Base-by-base conservation (phyloP, 148 eudicot genomes). In the Linanthus parryae region DNA sequence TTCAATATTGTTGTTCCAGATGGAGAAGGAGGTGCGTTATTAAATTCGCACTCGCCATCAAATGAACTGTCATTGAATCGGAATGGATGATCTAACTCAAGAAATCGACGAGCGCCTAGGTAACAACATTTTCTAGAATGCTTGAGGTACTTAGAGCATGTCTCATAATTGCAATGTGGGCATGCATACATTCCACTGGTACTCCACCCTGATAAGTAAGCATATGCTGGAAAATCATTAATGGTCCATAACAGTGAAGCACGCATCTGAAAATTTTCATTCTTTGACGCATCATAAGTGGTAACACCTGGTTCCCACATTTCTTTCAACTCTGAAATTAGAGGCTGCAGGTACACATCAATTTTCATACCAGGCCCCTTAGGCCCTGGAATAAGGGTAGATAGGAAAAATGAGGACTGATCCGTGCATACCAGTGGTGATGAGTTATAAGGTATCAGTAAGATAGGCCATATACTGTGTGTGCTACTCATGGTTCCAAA, bases 151-250 rank as follows among this genome's bases (percentile, higher is more conserved):
- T 3, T 2, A 3, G 58, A 59, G 1, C 13, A 2, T 1, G 53
- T 58, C 5, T 30, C 12, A 1, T 14, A 8, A 10, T 11, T 15
- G 36, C 59, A 66, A 34, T 4, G 5, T 0, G 54, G 52, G 20
- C 52, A 66, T 2, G 53, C 65, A 20, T 15, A 8, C 13, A 12
- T 4, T 2, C 53, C 53, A 29, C 59, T 43, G 2, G 46, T 37
- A 10, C 54, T 51, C 65, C 54, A 52, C 1, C 71, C 59, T 17
- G 53, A 66, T 6, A 66, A 35, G n/a, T 52, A 25, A 3, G 38
- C 60, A 59, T 42, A 41, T 2, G 48, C 54, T 4, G 48, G 54
- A 20, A 52, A 59, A 47, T 67, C 60, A 54, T 53, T 50, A 0
- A 54, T 68, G 30, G 52, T 68, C 56, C 61, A 48, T n/a, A 60